Evolutionary conservation across 441 rosid species (phyloP).

Genomic region (Lepidium campestre): DNA sequence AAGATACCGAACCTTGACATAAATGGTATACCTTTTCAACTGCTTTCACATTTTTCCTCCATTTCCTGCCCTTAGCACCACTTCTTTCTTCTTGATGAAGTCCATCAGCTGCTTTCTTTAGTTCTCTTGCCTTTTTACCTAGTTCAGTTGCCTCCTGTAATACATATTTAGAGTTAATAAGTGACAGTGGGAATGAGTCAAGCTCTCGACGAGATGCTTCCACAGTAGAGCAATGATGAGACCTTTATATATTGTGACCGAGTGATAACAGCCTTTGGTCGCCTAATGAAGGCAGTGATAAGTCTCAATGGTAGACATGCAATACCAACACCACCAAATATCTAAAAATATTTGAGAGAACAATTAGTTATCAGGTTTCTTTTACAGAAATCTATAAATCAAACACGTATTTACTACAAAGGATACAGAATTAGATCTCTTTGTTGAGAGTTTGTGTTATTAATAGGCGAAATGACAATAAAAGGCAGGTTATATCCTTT

Average conservation of each 20-base stretch:
- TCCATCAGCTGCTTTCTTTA: conserved; percentile 91
- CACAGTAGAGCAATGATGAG: background rate
- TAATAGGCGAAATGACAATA: background rate
- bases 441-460: background rate
- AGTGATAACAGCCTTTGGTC: conserved; percentile 96
- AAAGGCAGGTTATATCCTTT: background rate
- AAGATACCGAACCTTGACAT: background rate
- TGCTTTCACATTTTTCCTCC: conserved; percentile 93
- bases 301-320: conserved; percentile 93
- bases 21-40: conserved; percentile 71
- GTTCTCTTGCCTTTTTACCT: conserved; percentile 90
- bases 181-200: background rate
- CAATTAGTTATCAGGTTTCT: background rate
- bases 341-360: conserved; percentile 39
- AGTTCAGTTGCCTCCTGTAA: conserved; percentile 95
- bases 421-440: background rate
- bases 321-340: conserved; percentile 98
- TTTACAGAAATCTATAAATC: background rate
- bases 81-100: conserved; percentile 95
- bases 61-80: conserved; percentile 91
- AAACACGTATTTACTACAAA: background rate
- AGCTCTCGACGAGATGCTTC: background rate
- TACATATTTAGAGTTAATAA: background rate
- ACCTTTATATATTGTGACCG: conserved; percentile 98
- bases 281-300: conserved; percentile 81